Base-by-base conservation (phyloP, 2,329 filamentous ascomycete genomes). In the Pestalotiopsis sp. region DNA sequence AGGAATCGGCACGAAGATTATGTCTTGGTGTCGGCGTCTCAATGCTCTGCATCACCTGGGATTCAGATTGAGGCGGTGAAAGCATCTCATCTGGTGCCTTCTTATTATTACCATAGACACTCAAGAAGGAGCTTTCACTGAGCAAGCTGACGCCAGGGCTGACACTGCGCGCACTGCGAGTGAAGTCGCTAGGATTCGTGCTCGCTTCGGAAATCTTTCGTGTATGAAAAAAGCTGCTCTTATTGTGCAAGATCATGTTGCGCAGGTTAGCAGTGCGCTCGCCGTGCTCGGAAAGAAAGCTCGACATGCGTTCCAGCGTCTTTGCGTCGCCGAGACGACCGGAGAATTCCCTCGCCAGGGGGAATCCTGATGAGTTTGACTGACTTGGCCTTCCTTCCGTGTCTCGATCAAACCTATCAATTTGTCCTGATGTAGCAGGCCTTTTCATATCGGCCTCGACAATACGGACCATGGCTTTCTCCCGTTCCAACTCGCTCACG, bases 111-210 rank as follows among this genome's bases (percentile, higher is more conserved):
- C 89, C 90, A 67, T 92, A 92, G 0, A 92, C 82, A 72, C 90
- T 92, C 25, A 87, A 73, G 73, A 92, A 91, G 0, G 90, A 92
- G 75, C 89, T 91, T 76, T 92, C 89, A 72, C 90, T 92, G 70
- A 92, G 78, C 13, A 91, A 82, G 71, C 90, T 92, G 64, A 92
- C 78, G 41, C 85, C 86, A 3, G 90, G 90, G 72, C 89, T 92
- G 59, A 52, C 45, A 52, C 45, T 52, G 41, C 41, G 41, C 36
- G 81, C 82, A 69, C 87, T 74, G 58, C 81, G 82, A 66, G 78
- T 76, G 69, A 74, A 67, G 65, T 78, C 77, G 63, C 81, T 76
- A 65, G 76, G 74, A 38, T 82, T 83, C 5, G 74, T 76, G 25
- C 78, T 78, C 6, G 79, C 78, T 62, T 87, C 85, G 0, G 79